Conservation (phyloP, 2,329 filamentous ascomycete genomes). For the Epicoccum sorghinum region DNA sequence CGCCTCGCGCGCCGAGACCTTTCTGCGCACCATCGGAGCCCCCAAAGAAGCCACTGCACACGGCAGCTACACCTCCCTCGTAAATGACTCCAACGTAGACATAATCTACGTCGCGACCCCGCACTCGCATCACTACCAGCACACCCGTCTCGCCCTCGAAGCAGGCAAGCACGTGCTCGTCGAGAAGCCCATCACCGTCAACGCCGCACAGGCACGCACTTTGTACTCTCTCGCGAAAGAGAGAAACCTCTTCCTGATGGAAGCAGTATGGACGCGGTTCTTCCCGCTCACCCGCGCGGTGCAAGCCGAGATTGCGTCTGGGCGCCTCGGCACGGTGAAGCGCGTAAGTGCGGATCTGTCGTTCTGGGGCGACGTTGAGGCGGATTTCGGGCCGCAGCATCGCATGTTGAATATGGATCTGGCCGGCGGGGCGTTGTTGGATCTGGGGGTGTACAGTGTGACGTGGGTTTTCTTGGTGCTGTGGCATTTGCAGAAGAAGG, state of each 20-base stretch:
- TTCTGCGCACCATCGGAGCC: conserved; percentile 73
- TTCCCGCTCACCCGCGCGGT: conserved; percentile 81
- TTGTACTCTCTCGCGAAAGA: conserved; percentile 73
- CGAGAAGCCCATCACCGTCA: conserved; percentile 89
- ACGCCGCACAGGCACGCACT: conserved; percentile 73
- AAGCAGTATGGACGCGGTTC: conserved; percentile 84
- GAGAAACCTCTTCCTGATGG: conserved; percentile 60
- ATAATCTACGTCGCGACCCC: conserved; percentile 89
- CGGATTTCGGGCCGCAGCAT: conserved; percentile 59
- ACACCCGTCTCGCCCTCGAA: conserved; percentile 78
- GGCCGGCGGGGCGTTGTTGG: conserved; percentile 80
- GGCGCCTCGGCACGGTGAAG: conserved; percentile 60
- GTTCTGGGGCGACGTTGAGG: conserved; percentile 61
- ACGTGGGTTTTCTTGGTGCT: conserved; percentile 90
- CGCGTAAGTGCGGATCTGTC: conserved; percentile 62
- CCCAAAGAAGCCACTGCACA: conserved; percentile 71
- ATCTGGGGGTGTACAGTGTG: conserved; percentile 84
- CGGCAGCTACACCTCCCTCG: conserved; percentile 79
- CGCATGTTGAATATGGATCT: conserved; percentile 83
- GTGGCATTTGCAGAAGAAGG: conserved; percentile 65
- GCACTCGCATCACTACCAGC: conserved; percentile 91
- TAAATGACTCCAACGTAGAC: conserved; percentile 76
- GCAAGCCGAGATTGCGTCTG: conserved; percentile 64
- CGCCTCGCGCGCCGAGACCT: conserved; percentile 69
- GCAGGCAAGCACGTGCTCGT: conserved; percentile 86